Evolutionary conservation across 106 monocot genomes (phyloP), one percentile per base, ranked within the genome.

Genomic region (Ottelia alismoides): DNA sequence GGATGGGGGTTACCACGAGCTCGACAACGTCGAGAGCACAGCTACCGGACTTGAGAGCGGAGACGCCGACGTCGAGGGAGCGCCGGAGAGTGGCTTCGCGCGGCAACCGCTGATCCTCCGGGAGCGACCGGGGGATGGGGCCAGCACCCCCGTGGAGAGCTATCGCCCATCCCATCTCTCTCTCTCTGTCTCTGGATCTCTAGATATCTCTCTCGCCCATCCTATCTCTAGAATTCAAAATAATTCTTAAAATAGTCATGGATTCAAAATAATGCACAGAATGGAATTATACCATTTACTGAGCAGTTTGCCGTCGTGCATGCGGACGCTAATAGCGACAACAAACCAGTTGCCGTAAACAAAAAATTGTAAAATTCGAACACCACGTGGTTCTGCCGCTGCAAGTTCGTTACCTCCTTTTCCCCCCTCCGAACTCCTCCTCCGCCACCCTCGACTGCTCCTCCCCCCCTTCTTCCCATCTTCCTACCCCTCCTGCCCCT

Each of bases 121-220:
- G 66, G 9, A 85, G 73, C 11, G 72, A 52, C 0, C 57, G 52
- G 3, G 84, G 81, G 51, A 96, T 88, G 67, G 88, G 81, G 25
- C 94, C 94, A 3, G 94, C 94, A 1, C 94, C 94, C 21, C 94
- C 94, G 55, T 96, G 94, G 43, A 96, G 56, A n/a, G 88, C 94
- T n/a, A 96, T 78, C 49, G 88, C 84, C 94, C 94, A 96, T 4
- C 94, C 88, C 75, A 83, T 84, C 60, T 51, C 25, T n/a, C n/a
- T n/a, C n/a, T n/a, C n/a, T n/a, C n/a, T n/a, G n/a, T n/a, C n/a
- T n/a, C n/a, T n/a, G n/a, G n/a, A n/a, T n/a, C n/a, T n/a, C n/a
- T n/a, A n/a, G n/a, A 1, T 47, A 18, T n/a, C n/a, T n/a, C n/a
- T n/a, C n/a, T n/a, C n/a, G n/a, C n/a, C n/a, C n/a, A n/a, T n/a